Evolutionary conservation across 306 rosid species (phyloP), one percentile per base, ranked within the genome.

Genomic region (Dalbergia oliveri): DNA sequence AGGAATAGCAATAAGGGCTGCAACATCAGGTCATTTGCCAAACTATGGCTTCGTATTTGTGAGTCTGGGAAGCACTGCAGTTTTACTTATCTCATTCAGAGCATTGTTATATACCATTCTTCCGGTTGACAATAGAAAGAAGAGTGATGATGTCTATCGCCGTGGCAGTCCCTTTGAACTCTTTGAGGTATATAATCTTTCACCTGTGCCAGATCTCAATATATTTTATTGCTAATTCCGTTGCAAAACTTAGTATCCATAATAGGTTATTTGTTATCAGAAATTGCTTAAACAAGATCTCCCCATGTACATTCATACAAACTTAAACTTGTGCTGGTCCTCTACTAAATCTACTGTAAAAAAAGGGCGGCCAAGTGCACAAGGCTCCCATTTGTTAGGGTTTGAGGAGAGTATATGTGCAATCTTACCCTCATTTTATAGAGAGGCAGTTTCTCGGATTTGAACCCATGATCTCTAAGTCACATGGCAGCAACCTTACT

Each of bases 41-140:
- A 85, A 90, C 18, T 80, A 84, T 67, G 86, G 85, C 61, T 93
- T 95, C 80, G 57, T 91, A 31, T 77, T 88, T 26, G 97, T 86
- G 67, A 90, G 93, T 31, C 81, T 95, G 81, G 97, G 97, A 69
- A 95, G 99, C 88, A 93, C 98, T 19, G 98, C 91, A 74, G 92
- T 95, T 77, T 77, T 93, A 72, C 98, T 95, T 33, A 71, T 90
- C 26, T 87, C 94, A 62, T 87, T 92, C 89, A 84, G 99, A 85
- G 84, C 97, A 33, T 66, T 93, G 7, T 43, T 93, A 53, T 89
- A 91, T 73, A 73, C 86, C 15, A 10, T 93, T 82, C 82, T 89
- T 81, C 98, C 93, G 0, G 71, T 37, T 51, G 79, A 82, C 78
- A 82, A 79, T 75, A 75, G 80, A 77, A 95, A 91, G 88, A 91